Conservation (phyloP, 352 stramenopile species). For the Phytophthora multivora region DNA sequence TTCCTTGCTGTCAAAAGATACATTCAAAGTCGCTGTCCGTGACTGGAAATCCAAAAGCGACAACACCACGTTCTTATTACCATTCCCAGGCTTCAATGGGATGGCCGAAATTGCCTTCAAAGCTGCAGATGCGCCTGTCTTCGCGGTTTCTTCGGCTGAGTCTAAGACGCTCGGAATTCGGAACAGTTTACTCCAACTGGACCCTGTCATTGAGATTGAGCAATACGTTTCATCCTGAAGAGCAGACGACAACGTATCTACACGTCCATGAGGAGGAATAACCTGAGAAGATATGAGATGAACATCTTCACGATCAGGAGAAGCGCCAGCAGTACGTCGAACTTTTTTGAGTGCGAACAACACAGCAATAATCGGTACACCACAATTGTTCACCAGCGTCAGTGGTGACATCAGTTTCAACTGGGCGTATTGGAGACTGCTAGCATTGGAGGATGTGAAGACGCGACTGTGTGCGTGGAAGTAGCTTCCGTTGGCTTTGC, state of each 20-base stretch:
- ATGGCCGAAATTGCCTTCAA: constrained; percentile 26
- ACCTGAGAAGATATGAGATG: constrained; percentile 76
- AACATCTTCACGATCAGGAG: constrained; percentile 65
- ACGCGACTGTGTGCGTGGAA: constrained; percentile 68
- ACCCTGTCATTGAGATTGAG: constrained; percentile 75
- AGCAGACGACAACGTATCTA: constrained; percentile 70
- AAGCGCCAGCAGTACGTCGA: constrained; percentile 46
- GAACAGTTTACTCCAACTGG: constrained; percentile 83
- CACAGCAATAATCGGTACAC: constrained; percentile 64
- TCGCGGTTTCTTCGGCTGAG: constrained; percentile 4
- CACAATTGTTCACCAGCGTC: constrained; percentile 82
- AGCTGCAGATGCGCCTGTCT: constrained; percentile 2
- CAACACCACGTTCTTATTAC: constrained; percentile 47
- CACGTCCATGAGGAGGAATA: constrained; percentile 46
- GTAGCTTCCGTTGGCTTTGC: constrained; percentile 70
- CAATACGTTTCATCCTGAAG: constrained; percentile 81
- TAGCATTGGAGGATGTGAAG: constrained; percentile 70
- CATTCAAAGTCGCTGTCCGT: constrained; percentile 63
- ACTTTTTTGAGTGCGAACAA: constrained; percentile 87
- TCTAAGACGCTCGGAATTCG: constrained; percentile 47
- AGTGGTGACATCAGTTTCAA: constrained; percentile 68
- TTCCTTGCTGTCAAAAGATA: constrained; percentile 58
- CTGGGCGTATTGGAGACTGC: constrained; percentile 70
- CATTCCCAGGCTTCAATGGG: constrained; percentile 9
- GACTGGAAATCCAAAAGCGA: constrained; percentile 63